phyloP scores from a whole-genome alignment of 768 basidiomycete genomes.

The Crepidotus variabilis region DNA sequence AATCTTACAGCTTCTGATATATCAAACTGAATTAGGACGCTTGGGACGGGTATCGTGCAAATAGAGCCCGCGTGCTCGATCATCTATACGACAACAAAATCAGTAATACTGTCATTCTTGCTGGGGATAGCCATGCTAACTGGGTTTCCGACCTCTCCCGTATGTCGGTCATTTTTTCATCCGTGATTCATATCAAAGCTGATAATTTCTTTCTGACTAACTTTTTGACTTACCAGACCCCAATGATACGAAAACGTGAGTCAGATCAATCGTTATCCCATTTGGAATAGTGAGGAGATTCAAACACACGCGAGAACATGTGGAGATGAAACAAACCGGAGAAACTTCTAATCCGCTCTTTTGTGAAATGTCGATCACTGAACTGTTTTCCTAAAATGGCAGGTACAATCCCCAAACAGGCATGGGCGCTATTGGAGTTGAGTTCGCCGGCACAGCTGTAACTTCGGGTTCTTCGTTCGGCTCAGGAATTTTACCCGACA shows the following conservation, averaged over 20 bases:
- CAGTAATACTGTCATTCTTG: conserved; percentile 50
- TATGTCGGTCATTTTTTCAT: conserved; percentile 20
- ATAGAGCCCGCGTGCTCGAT: conserved; percentile 47
- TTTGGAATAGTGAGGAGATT: background rate
- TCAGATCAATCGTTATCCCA: background rate
- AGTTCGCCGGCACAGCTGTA: conserved; percentile 62
- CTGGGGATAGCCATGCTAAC: conserved; percentile 62
- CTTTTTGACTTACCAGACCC: conserved; percentile 29
- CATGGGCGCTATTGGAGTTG: conserved; percentile 49
- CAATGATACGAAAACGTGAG: conserved; percentile 44
- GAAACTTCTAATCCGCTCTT: background rate
- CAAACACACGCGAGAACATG: background rate
- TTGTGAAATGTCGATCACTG: background rate
- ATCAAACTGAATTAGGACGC: conserved; percentile 33
- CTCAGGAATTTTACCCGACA: conserved; percentile 29
- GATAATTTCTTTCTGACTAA: background rate
- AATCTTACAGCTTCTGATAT: background rate
- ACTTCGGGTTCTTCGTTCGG: conserved; percentile 48
- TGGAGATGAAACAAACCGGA: background rate
- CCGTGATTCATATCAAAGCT: background rate
- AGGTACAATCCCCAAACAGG: conserved; percentile 49
- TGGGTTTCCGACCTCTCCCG: conserved; percentile 58
- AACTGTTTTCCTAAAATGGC: background rate
- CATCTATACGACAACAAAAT: conserved; percentile 49
- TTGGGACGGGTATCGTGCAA: conserved; percentile 60